Percentiles rank a stretch among this genome's conserved stretches.
phyloP scores from a whole-genome alignment of 345 rosid species.

The Limnanthes douglasii region DNA sequence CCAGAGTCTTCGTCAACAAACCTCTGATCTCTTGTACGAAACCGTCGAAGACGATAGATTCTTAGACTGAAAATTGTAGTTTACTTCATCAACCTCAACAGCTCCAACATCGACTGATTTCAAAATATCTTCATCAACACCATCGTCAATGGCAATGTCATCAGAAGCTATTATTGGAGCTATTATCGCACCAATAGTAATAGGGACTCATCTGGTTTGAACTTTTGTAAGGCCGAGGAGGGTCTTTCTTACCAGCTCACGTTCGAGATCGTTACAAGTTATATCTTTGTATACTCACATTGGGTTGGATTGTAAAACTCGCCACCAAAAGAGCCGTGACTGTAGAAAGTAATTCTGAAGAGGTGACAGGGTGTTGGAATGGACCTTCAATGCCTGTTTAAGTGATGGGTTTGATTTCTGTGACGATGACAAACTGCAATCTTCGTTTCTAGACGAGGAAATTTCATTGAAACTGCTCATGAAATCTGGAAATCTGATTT shows the following conservation, averaged over 20 bases:
- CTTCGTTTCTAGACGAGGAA: conserved; percentile 44
- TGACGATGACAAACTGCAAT: conserved; percentile 33
- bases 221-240: conserved; percentile 39
- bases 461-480: conserved; percentile 58
- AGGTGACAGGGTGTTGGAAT: conserved; percentile 35
- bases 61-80: too few species aligned
- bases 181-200: conserved; percentile 74
- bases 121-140: too few species aligned
- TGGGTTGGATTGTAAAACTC: conserved; percentile 54
- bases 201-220: conserved; percentile 71
- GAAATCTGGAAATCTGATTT: conserved; percentile 44
- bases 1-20: too few species aligned
- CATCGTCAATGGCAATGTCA: too few species aligned
- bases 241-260: conserved; percentile 50
- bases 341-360: conserved; percentile 29
- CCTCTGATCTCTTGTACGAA: too few species aligned
- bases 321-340: conserved; percentile 73
- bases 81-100: too few species aligned
- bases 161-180: too few species aligned
- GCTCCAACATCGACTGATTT: too few species aligned
- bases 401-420: conserved; percentile 13
- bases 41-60: too few species aligned
- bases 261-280: conserved; percentile 48
- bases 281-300: conserved; percentile 43
- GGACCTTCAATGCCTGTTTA: conserved; percentile 38